Percentiles rank a stretch among this genome's conserved stretches.
Evolutionary conservation across 495 filamentous ascomycete genomes (phyloP).

Genomic region (Astrothelium macrocarpum): DNA sequence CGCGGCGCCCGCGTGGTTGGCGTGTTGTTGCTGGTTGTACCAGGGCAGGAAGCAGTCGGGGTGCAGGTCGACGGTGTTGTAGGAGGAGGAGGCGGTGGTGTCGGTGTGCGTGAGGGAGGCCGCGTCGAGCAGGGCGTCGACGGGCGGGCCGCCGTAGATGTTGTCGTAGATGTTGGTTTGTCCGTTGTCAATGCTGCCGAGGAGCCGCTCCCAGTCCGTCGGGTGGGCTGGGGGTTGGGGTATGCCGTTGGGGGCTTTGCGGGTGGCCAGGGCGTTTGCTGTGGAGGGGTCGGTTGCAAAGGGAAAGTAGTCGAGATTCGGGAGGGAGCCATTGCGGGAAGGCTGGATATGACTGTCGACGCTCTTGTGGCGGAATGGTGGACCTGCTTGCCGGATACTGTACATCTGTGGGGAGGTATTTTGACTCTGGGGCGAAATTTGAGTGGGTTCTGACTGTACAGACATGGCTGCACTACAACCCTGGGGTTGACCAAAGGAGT

Average conservation of each 20-base stretch:
- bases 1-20: slow-evolving; percentile 4
- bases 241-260: slow-evolving; percentile 13
- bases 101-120: slow-evolving; percentile 14
- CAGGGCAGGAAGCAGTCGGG: slow-evolving; percentile 47
- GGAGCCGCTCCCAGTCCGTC: slow-evolving; percentile 69
- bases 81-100: slow-evolving; percentile 23
- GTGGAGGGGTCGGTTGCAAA: slow-evolving; percentile 29
- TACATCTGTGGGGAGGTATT: not conserved
- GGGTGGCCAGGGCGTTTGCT: slow-evolving; percentile 14
- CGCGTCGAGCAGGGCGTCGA: slow-evolving; percentile 38
- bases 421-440: not conserved
- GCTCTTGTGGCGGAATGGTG: not conserved
- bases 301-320: slow-evolving; percentile 47
- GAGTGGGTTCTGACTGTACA: not conserved
- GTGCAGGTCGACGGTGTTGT: slow-evolving; percentile 23
- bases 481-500: slow-evolving; percentile 3
- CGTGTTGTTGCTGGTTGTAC: slow-evolving; percentile 29
- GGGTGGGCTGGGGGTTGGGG: slow-evolving; percentile 27
- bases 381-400: not conserved
- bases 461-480: not conserved
- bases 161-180: slow-evolving; percentile 73
- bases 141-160: slow-evolving; percentile 64
- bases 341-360: slow-evolving; percentile 6
- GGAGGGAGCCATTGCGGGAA: slow-evolving; percentile 29
- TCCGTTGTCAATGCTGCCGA: slow-evolving; percentile 67